Evolutionary conservation across 2,329 filamentous ascomycete genomes (phyloP), one percentile per base, ranked within the genome.

Genomic region (Didymella pomorum): DNA sequence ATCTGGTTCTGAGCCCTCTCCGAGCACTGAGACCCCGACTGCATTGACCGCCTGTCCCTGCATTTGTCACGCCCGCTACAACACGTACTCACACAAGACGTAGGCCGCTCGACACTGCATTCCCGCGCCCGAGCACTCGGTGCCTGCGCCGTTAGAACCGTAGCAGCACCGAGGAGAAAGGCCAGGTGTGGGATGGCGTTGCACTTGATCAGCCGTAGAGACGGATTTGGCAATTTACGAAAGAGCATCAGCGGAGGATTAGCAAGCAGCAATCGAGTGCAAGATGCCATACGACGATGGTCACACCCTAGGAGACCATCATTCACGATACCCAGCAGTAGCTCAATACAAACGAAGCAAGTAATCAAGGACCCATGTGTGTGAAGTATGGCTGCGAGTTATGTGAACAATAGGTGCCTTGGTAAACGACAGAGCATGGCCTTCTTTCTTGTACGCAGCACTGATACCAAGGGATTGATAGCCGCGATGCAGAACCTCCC

Each of bases 1-100:
- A 89, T 88, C 52, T 83, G 81, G 80, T 77, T 76, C 61, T 78
- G 71, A 76, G 64, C 53, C 60, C 61, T 63, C 39, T 39, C 57
- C 39, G 29, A 65, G 50, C 60, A 67, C 48, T 23, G 59, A 56
- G 11, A 42, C 33, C 31, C 53, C 26, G 42, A 60, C 26, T 56
- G 67, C 60, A 46, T 42, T 43, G 53, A 33, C 33, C 18, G n/a
- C 49, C 9, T 52, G n/a, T 18, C 41, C 25, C 18, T 39, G 21
- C 20, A 39, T 20, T 9, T 37, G 47, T 52, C 23, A 2, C 18
- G 23, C 46, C 20, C 25, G 21, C 21, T 8, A 10, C n/a, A n/a
- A 31, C 35, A 21, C 21, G 16, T 56, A 52, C 62, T 65, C 55
- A 65, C 44, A 51, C 43, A 20, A 48, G 45, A 46, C 33, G 33